A percentile compares a stretch with the other conserved stretches of the same genome.
Conservation (phyloP, 148 eudicot species). For the Rhododendron kiyosumense region DNA sequence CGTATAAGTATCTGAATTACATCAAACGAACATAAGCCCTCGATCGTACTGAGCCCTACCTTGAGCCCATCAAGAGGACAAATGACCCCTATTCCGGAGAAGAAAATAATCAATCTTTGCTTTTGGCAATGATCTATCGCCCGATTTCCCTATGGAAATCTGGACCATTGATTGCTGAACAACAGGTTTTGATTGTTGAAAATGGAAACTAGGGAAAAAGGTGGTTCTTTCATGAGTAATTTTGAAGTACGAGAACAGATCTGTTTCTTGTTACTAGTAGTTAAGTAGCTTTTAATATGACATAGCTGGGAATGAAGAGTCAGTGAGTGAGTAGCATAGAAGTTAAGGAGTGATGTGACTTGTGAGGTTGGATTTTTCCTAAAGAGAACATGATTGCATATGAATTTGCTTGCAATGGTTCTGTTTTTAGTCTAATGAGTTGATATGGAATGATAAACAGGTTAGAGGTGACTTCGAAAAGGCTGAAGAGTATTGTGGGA, state of each 20-base stretch:
- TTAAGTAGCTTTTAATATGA: neutral
- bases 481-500: slow-evolving; percentile 39
- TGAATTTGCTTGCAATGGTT: neutral
- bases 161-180: too few relatives aligned
- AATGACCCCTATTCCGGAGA: too few relatives aligned
- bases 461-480: slow-evolving; percentile 28
- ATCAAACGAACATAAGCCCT: too few relatives aligned
- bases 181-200: neutral
- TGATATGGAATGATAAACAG: slow-evolving; percentile 13
- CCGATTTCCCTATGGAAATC: too few relatives aligned
- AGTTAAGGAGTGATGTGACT: neutral
- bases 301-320: neutral
- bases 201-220: neutral
- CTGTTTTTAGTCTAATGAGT: neutral
- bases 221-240: neutral
- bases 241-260: neutral
- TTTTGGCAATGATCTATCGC: too few relatives aligned
- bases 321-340: neutral
- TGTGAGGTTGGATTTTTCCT: neutral
- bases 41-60: too few relatives aligned
- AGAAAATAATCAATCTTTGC: too few relatives aligned
- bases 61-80: too few relatives aligned
- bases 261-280: too few relatives aligned
- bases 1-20: too few relatives aligned
- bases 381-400: neutral